A percentile compares a stretch with the other conserved stretches of the same genome.
These are phyloP conservation scores for Cyanidium caldarium DNA, from an alignment of 23 red algal species.

Conservation along the genomic window DNA sequence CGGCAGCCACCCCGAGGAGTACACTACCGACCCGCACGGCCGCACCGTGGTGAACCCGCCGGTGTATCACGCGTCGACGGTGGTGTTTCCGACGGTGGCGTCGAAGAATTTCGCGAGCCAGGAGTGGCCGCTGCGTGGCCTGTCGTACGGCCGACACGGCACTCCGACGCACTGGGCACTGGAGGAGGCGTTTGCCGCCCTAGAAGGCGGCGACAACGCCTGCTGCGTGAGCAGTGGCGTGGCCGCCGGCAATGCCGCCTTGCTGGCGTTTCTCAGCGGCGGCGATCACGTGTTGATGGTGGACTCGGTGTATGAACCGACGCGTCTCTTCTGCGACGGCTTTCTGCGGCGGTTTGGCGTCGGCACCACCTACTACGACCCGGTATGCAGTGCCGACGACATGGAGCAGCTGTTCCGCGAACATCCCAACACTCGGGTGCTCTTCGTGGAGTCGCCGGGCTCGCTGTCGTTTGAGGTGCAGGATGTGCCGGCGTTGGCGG, in stretches of 20 bases:
- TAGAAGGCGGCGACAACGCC: slow-evolving; percentile 85
- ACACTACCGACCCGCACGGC: slow-evolving; percentile 65
- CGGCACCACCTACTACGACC: slow-evolving; percentile 64
- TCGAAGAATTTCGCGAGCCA: slow-evolving; percentile 40
- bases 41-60: slow-evolving; percentile 88
- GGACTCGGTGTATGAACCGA: slow-evolving; percentile 90
- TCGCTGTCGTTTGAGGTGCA: slow-evolving; percentile 87
- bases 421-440: slow-evolving; percentile 30
- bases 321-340: slow-evolving; percentile 62
- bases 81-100: slow-evolving; percentile 53
- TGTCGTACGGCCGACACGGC: slow-evolving; percentile 97
- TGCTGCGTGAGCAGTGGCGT: slow-evolving; percentile 75
- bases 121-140: slow-evolving; percentile 87
- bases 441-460: slow-evolving; percentile 66
- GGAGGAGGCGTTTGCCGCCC: slow-evolving; percentile 78
- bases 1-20: slow-evolving; percentile 64
- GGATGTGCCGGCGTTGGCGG: slow-evolving; percentile 55
- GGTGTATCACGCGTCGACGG: slow-evolving; percentile 86
- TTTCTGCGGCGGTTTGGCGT: slow-evolving; percentile 89
- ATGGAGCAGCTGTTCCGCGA: slow-evolving; percentile 25
- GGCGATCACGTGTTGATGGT: slow-evolving; percentile 88
- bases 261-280: slow-evolving; percentile 71
- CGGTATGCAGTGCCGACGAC: slow-evolving; percentile 18
- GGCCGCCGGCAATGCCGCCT: slow-evolving; percentile 74
- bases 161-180: slow-evolving; percentile 86